phyloP scores from a whole-genome alignment of 495 filamentous ascomycete genomes.

The Xylaria acuta region DNA sequence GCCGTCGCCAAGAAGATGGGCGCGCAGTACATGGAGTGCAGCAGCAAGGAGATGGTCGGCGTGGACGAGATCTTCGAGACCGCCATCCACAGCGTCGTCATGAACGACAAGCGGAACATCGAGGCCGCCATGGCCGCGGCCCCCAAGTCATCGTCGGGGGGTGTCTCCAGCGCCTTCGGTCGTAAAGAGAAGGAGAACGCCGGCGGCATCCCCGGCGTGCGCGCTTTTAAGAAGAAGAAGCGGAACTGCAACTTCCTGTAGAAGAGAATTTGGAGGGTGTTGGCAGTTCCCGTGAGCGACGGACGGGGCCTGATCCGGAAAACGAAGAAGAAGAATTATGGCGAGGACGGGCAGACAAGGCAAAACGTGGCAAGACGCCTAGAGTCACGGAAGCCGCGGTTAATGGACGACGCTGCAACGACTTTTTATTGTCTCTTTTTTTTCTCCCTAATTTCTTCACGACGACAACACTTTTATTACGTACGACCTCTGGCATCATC shows the following conservation, averaged over 20 bases:
- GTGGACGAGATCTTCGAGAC: constrained; percentile 94
- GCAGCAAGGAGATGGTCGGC: constrained; percentile 93
- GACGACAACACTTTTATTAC: constrained; percentile 17
- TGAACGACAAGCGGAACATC: constrained; percentile 63
- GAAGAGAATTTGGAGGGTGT: constrained; percentile 31
- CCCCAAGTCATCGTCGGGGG: constrained; percentile 28
- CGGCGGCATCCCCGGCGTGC: constrained; percentile 42
- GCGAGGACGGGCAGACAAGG: constrained; percentile 7
- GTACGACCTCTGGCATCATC: constrained; percentile 20
- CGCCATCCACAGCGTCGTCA: constrained; percentile 86
- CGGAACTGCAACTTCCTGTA: constrained; percentile 74
- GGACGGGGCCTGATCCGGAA: not conserved
- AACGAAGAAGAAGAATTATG: not conserved
- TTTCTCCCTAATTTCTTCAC: not conserved
- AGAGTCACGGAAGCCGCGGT: constrained; percentile 1
- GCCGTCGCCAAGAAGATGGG: constrained; percentile 90
- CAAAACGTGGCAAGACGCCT: constrained; percentile 31
- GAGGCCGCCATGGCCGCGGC: constrained; percentile 47
- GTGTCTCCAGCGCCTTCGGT: constrained; percentile 12
- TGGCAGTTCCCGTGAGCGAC: constrained; percentile 16
- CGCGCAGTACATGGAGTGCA: constrained; percentile 95
- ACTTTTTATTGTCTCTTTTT: constrained; percentile 30
- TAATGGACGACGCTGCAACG: constrained; percentile 22
- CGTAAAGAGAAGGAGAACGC: constrained; percentile 33
- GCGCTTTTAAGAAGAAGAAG: constrained; percentile 64